These are phyloP conservation scores for Medicago lupulina DNA, from an alignment of 306 rosid genomes.

Conservation along the genomic window DNA sequence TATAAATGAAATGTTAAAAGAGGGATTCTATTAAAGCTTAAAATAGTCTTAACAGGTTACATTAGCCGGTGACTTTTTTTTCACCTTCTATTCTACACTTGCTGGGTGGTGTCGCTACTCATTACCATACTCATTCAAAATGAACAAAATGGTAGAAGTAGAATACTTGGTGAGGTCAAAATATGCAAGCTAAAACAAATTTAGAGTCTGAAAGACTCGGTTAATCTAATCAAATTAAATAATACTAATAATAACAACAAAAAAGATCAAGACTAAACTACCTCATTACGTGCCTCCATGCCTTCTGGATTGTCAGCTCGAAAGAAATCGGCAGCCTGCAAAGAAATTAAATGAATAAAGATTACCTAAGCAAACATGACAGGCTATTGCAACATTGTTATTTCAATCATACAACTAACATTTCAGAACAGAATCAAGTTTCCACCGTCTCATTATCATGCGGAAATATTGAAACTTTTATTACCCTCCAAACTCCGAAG, in stretches of 20 bases:
- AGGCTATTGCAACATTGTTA: slow-evolving; percentile 34
- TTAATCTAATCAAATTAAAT: slow-evolving; percentile 38
- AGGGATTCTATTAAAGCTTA: slow-evolving; percentile 24
- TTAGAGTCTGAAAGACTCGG: not conserved
- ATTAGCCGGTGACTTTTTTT: not conserved
- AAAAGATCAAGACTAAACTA: slow-evolving; percentile 50
- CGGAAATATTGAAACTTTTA: slow-evolving; percentile 15
- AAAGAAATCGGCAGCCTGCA: slow-evolving; percentile 95
- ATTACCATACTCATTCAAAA: slow-evolving; percentile 28
- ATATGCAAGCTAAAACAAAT: slow-evolving; percentile 5
- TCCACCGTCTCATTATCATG: slow-evolving; percentile 12
- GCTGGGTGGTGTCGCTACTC: slow-evolving; percentile 34
- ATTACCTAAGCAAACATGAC: slow-evolving; percentile 29
- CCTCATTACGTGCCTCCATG: slow-evolving; percentile 97
- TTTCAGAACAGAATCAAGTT: slow-evolving; percentile 11
- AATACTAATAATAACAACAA: not conserved
- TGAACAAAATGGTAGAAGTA: not conserved
- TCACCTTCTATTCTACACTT: slow-evolving; percentile 22
- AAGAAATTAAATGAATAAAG: slow-evolving; percentile 32
- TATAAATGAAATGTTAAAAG: slow-evolving; percentile 40
- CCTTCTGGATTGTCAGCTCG: slow-evolving; percentile 99
- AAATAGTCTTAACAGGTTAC: slow-evolving; percentile 8
- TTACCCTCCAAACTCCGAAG: slow-evolving; percentile 9
- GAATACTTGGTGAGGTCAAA: not conserved
- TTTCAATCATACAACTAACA: slow-evolving; percentile 30